phyloP scores from a whole-genome alignment of 768 basidiomycete species.

The Mycena galopus region DNA sequence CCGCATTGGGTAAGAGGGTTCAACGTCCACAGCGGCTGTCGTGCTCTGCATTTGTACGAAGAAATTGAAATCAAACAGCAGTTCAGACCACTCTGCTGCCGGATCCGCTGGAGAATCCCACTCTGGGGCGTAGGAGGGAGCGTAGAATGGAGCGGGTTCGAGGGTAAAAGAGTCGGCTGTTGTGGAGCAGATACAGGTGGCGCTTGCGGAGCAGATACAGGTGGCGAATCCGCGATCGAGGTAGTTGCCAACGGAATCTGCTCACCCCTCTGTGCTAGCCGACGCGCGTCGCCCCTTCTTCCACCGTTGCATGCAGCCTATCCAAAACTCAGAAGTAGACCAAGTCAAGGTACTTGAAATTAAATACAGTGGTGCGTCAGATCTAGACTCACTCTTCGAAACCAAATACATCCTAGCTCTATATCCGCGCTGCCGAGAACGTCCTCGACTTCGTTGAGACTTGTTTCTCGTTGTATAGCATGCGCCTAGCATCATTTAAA shows the following conservation, averaged over 20 bases:
- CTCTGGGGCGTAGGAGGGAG: background rate
- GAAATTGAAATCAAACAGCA: background rate
- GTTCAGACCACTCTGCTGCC: background rate
- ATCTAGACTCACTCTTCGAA: background rate
- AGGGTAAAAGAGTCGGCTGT: background rate
- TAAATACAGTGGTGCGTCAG: background rate
- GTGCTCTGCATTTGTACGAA: background rate
- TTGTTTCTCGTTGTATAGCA: slow-evolving; percentile 50
- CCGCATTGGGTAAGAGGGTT: background rate
- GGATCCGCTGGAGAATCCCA: background rate
- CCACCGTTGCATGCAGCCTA: slow-evolving; percentile 20
- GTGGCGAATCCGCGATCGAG: background rate
- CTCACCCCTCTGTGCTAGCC: slow-evolving; percentile 13
- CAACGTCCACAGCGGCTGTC: background rate
- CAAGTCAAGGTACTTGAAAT: slow-evolving; percentile 32
- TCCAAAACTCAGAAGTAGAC: slow-evolving; percentile 24
- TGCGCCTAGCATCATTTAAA: slow-evolving; percentile 52
- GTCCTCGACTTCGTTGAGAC: slow-evolving; percentile 42
- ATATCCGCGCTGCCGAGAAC: slow-evolving; percentile 50
- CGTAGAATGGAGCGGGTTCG: background rate
- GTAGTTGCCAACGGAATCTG: background rate
- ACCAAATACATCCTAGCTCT: slow-evolving; percentile 38
- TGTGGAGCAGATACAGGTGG: background rate
- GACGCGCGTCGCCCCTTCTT: slow-evolving; percentile 48
- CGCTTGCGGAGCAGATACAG: too few relatives aligned